These are phyloP conservation scores for Lepraria neglecta DNA, from an alignment of 495 filamentous ascomycete species.

Conservation along the genomic window DNA sequence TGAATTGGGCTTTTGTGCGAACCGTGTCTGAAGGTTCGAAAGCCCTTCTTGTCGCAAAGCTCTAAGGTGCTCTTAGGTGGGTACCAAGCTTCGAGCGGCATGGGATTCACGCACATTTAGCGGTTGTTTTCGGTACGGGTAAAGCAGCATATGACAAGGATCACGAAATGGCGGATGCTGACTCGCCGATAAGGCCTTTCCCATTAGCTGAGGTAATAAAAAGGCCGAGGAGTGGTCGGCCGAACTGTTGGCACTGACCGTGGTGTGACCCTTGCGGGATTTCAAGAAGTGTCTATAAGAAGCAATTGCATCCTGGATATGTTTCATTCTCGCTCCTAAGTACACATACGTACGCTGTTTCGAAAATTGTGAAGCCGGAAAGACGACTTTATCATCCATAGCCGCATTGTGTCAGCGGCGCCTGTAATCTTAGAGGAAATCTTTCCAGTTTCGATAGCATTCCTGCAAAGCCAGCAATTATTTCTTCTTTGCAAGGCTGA, in stretches of 20 bases:
- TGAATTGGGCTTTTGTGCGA: no score
- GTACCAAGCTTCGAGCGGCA: constrained; percentile 15
- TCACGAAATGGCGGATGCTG: not conserved
- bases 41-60: constrained; percentile 5
- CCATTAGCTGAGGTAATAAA: constrained; percentile 7
- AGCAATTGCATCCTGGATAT: constrained; percentile 7
- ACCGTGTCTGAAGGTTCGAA: no score
- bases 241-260: constrained; percentile 4
- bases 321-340: no score
- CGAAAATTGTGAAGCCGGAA: no score
- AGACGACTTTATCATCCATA: not conserved
- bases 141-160: constrained; percentile 7
- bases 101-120: not conserved
- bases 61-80: not conserved
- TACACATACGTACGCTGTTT: no score
- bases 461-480: no score
- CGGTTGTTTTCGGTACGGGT: constrained; percentile 12
- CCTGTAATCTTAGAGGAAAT: no score
- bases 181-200: constrained; percentile 13
- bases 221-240: constrained; percentile 9
- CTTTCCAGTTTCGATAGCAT: no score
- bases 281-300: not conserved
- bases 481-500: no score
- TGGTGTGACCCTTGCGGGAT: not conserved
- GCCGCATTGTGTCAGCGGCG: not conserved